These are phyloP conservation scores for Myxozyma vanderwaltii DNA, from an alignment of 805 yeast genomes.

Conservation along the genomic window DNA sequence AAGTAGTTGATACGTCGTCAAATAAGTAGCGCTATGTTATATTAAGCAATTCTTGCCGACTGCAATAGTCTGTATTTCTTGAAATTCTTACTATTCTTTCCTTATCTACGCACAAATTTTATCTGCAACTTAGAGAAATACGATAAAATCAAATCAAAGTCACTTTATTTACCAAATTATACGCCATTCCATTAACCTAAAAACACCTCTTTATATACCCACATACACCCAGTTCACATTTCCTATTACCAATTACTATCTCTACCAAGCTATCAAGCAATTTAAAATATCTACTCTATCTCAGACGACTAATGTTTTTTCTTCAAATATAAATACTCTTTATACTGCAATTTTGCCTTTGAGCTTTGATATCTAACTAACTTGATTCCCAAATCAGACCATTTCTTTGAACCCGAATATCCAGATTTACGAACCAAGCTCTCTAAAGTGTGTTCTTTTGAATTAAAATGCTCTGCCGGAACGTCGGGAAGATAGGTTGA, in stretches of 20 bases:
- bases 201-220: not conserved
- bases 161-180: no score
- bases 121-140: no score
- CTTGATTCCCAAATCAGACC: conserved; percentile 44
- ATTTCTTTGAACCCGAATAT: conserved; percentile 41
- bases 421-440: conserved; percentile 79
- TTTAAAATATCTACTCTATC: not conserved
- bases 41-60: no score
- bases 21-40: no score
- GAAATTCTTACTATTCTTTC: no score
- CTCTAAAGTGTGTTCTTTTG: conserved; percentile 65
- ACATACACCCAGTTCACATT: not conserved
- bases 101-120: no score
- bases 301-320: not conserved
- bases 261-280: no score
- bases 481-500: conserved; percentile 93
- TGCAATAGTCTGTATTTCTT: no score
- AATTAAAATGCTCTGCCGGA: conserved; percentile 85
- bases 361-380: conserved; percentile 60
- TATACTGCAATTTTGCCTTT: conserved; percentile 42
- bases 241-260: not conserved
- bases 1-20: no score
- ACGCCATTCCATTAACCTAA: no score
- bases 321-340: conserved; percentile 16
- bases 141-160: no score